Percentiles rank a stretch among this genome's conserved stretches.
phyloP scores from a whole-genome alignment of 495 filamentous ascomycete species.

The Hypoxylon crocopeplum region DNA sequence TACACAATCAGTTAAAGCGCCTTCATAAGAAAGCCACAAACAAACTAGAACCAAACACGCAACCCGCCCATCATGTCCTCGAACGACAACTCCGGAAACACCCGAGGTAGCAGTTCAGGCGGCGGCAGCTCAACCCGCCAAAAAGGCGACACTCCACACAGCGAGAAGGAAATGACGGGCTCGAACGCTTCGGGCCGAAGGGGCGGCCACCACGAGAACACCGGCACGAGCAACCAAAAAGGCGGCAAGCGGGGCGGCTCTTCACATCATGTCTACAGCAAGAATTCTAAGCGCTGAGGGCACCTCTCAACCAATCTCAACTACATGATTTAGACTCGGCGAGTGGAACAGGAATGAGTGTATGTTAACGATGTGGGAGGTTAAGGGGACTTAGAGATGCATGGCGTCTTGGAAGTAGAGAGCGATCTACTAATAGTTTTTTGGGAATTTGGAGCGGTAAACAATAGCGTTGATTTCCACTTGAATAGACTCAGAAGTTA shows the following conservation, averaged over 20 bases:
- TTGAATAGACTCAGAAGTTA: too few species aligned
- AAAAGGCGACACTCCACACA: neutral
- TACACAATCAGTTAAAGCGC: neutral
- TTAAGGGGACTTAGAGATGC: too few species aligned
- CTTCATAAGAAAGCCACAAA: neutral
- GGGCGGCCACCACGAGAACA: constrained; percentile 19
- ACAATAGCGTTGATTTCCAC: too few species aligned
- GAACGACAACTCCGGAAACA: neutral
- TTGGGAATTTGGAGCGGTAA: too few species aligned
- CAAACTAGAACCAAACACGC: neutral
- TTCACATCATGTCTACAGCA: neutral
- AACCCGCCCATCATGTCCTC: constrained; percentile 1
- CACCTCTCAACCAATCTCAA: too few species aligned
- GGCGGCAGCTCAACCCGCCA: neutral
- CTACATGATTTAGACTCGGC: too few species aligned
- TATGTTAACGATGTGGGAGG: too few species aligned
- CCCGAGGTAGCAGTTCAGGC: neutral
- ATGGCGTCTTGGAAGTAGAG: too few species aligned
- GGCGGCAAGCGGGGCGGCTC: constrained; percentile 4
- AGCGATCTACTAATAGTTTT: too few species aligned
- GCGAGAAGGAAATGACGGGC: constrained; percentile 11
- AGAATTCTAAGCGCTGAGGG: neutral
- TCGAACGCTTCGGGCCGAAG: constrained; percentile 17
- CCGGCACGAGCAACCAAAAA: constrained; percentile 14
- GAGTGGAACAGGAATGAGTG: too few species aligned